A percentile compares a stretch with the other conserved stretches of the same genome.
These are phyloP conservation scores for Starmerella ratchasimensis DNA, from an alignment of 805 yeast genomes.

Conservation along the genomic window DNA sequence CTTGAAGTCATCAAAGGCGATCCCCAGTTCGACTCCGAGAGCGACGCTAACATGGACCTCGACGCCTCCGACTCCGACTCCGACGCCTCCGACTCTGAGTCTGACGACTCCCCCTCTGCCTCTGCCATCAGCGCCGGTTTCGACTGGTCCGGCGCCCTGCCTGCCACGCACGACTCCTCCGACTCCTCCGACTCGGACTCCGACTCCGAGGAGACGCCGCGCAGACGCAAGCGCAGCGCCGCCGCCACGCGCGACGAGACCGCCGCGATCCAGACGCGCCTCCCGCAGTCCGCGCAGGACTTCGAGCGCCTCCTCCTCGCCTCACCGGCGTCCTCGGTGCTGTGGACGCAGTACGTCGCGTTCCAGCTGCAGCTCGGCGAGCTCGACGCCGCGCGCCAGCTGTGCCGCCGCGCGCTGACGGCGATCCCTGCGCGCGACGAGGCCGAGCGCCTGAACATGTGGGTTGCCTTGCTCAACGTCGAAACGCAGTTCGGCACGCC, in stretches of 20 bases:
- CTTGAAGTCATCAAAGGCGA: constrained; percentile 2
- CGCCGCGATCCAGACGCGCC: constrained; percentile 64
- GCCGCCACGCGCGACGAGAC: constrained; percentile 61
- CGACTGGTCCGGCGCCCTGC: constrained; percentile 85
- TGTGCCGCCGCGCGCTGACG: constrained; percentile 83
- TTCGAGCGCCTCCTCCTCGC: constrained; percentile 86
- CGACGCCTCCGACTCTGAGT: constrained; percentile 43
- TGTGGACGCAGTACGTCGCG: constrained; percentile 98
- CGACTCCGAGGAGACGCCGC: constrained; percentile 24
- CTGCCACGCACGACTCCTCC: constrained; percentile 30
- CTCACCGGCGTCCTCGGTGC: constrained; percentile 80
- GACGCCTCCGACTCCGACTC: constrained; percentile 17
- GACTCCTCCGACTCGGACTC: constrained; percentile 36
- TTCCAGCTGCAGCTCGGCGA: constrained; percentile 92
- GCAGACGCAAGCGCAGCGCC: constrained; percentile 33
- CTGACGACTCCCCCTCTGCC: constrained; percentile 27
- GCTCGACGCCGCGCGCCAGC: constrained; percentile 83
- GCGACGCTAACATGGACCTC: constrained; percentile 10
- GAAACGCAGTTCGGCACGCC: constrained; percentile 86
- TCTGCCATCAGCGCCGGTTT: constrained; percentile 72
- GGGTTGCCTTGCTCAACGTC: constrained; percentile 90
- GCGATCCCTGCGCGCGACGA: constrained; percentile 85
- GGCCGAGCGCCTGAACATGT: constrained; percentile 79
- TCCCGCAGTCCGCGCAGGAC: constrained; percentile 84
- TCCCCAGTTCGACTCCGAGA: constrained; percentile 4